These are phyloP conservation scores for Dryadomyces quercivorus DNA, from an alignment of 2,329 filamentous ascomycete genomes.

Conservation along the genomic window DNA sequence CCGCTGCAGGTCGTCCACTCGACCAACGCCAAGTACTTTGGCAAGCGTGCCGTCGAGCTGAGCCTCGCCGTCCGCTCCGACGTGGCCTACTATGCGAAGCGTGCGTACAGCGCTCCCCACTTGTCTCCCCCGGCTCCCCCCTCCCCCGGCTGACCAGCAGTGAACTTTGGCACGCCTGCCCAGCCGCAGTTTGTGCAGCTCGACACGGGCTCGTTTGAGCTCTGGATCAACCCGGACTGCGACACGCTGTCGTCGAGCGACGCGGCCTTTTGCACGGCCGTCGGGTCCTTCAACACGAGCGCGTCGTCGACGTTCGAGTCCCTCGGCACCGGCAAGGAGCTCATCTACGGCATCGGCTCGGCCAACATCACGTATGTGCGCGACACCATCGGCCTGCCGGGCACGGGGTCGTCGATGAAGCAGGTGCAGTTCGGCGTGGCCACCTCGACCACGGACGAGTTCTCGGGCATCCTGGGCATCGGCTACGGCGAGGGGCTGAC, in stretches of 20 bases:
- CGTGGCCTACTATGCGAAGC: slow-evolving; percentile 39
- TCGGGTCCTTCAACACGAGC: slow-evolving; percentile 30
- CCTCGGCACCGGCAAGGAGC: slow-evolving; percentile 23
- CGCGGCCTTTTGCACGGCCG: slow-evolving; percentile 30
- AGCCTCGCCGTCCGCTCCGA: slow-evolving; percentile 37
- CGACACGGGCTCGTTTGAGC: slow-evolving; percentile 48
- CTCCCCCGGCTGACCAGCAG: slow-evolving; percentile 12
- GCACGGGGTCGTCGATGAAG: slow-evolving; percentile 28
- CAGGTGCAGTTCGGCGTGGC: slow-evolving; percentile 56
- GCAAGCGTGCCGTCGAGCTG: slow-evolving; percentile 30
- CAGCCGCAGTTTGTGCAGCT: slow-evolving; percentile 42
- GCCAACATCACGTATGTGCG: slow-evolving; percentile 37
- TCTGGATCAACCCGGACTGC: slow-evolving; percentile 51
- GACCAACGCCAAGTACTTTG: slow-evolving; percentile 26
- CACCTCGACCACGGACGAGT: slow-evolving; percentile 32
- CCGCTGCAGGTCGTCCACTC: slow-evolving; percentile 31
- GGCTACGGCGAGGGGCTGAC: slow-evolving; percentile 47
- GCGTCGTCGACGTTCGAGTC: slow-evolving; percentile 26
- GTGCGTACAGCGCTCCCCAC: slow-evolving; percentile 17
- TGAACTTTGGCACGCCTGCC: slow-evolving; percentile 40
- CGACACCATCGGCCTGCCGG: slow-evolving; percentile 31
- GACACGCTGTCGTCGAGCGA: slow-evolving; percentile 30
- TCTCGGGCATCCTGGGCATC: slow-evolving; percentile 58
- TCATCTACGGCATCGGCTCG: slow-evolving; percentile 38
- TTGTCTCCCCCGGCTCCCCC: background rate